These are phyloP conservation scores for Volvariella volvacea DNA, from an alignment of 1,284 basidiomycete species.

Conservation along the genomic window DNA sequence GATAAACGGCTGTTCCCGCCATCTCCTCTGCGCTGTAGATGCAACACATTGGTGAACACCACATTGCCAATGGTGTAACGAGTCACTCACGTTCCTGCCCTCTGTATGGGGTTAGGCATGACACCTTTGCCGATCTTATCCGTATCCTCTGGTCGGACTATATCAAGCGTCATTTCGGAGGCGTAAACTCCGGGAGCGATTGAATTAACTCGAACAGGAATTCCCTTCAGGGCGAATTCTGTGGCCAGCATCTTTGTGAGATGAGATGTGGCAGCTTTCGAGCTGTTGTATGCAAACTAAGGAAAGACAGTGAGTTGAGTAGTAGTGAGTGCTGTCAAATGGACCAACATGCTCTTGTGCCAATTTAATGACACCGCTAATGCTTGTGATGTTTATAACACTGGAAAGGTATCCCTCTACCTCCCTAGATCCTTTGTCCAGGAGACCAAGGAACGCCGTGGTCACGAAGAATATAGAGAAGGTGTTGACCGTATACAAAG, in stretches of 20 bases:
- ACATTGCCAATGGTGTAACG: background rate
- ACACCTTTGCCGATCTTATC: conserved; percentile 52
- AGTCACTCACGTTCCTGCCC: conserved; percentile 61
- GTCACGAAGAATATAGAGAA: conserved; percentile 71
- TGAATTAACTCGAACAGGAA: conserved; percentile 65
- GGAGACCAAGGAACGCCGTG: conserved; percentile 66
- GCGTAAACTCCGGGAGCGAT: conserved; percentile 71
- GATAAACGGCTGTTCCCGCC: conserved; percentile 67
- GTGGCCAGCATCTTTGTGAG: conserved; percentile 70
- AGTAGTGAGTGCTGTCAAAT: background rate
- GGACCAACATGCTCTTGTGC: conserved; percentile 66
- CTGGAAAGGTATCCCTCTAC: conserved; percentile 47
- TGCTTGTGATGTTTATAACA: conserved; percentile 73
- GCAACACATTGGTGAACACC: background rate
- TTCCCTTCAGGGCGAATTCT: conserved; percentile 60
- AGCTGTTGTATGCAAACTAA: conserved; percentile 74
- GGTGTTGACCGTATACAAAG: conserved; percentile 59
- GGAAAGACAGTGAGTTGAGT: conserved; percentile 1
- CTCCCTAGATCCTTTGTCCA: conserved; percentile 64
- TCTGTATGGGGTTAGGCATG: conserved; percentile 49
- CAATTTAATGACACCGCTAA: conserved; percentile 62
- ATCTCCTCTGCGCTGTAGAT: conserved; percentile 56
- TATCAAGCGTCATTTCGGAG: conserved; percentile 66
- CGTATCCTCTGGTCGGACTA: conserved; percentile 40
- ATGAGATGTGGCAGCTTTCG: conserved; percentile 71